Conservation (phyloP, 2,329 filamentous ascomycete genomes). For the Alternaria triticimaculans region DNA sequence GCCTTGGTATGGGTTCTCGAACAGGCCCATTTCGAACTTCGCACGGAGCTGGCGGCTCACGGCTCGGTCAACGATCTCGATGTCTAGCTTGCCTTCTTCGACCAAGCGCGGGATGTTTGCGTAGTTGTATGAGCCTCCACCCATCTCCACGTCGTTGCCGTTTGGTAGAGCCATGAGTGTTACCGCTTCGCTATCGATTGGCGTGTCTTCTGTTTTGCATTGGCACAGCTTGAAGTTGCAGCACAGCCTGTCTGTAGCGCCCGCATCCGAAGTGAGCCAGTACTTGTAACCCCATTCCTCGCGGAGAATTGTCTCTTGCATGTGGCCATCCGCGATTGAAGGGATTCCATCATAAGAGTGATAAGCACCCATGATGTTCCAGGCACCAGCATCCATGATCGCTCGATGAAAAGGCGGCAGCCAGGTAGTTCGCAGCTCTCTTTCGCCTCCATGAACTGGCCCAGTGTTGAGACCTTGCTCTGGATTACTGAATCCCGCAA, state of each 20-base stretch:
- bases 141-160: slow-evolving; percentile 78
- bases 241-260: slow-evolving; percentile 73
- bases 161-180: slow-evolving; percentile 69
- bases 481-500: slow-evolving; percentile 70
- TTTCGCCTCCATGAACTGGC: slow-evolving; percentile 62
- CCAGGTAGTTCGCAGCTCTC: slow-evolving; percentile 62
- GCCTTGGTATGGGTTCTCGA: slow-evolving; percentile 71
- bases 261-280: slow-evolving; percentile 71
- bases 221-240: slow-evolving; percentile 69
- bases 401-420: slow-evolving; percentile 69
- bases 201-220: slow-evolving; percentile 49
- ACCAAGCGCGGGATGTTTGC: slow-evolving; percentile 70
- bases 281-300: slow-evolving; percentile 77
- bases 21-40: slow-evolving; percentile 74
- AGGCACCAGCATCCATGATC: slow-evolving; percentile 73
- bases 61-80: slow-evolving; percentile 67
- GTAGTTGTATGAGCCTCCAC: slow-evolving; percentile 73
- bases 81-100: slow-evolving; percentile 65
- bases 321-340: slow-evolving; percentile 68
- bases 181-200: slow-evolving; percentile 70
- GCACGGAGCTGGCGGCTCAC: slow-evolving; percentile 69
- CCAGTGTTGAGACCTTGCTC: slow-evolving; percentile 77
- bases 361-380: slow-evolving; percentile 76
- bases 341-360: slow-evolving; percentile 77
- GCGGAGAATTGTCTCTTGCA: slow-evolving; percentile 70